Percentiles rank a stretch among this genome's conserved stretches.
These are phyloP conservation scores for Corymbia maculata DNA, from an alignment of 345 rosid genomes.

Conservation along the genomic window DNA sequence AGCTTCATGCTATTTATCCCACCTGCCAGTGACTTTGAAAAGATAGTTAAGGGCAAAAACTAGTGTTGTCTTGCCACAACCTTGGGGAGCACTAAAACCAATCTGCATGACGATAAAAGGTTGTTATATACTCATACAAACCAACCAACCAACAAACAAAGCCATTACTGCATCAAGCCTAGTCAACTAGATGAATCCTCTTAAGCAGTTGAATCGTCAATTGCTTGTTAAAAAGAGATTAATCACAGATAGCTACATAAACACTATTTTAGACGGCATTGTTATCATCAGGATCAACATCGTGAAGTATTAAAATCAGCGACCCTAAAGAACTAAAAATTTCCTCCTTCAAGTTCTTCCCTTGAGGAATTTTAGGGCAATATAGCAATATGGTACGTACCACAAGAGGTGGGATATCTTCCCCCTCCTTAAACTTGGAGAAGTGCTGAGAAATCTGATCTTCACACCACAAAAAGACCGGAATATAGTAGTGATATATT, in stretches of 20 bases:
- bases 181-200: neutral
- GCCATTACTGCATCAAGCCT: neutral
- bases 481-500: conserved; percentile 84
- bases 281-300: neutral
- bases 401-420: conserved; percentile 85
- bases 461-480: conserved; percentile 93
- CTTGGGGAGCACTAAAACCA: conserved; percentile 98
- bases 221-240: neutral
- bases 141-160: neutral
- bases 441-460: conserved; percentile 62
- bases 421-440: conserved; percentile 57
- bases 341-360: neutral
- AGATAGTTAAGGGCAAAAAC: conserved; percentile 92
- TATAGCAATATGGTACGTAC: conserved; percentile 16
- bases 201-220: neutral
- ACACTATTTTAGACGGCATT: neutral
- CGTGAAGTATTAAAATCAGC: neutral
- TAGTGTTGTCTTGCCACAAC: conserved; percentile 98
- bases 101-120: conserved; percentile 31
- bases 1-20: neutral
- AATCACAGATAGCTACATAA: neutral
- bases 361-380: neutral
- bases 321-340: neutral
- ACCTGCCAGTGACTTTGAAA: conserved; percentile 72
- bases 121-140: neutral